A percentile compares a stretch with the other conserved stretches of the same genome.
Conservation (phyloP, 2,329 filamentous ascomycete genomes). For the Trichoderma koningii region DNA sequence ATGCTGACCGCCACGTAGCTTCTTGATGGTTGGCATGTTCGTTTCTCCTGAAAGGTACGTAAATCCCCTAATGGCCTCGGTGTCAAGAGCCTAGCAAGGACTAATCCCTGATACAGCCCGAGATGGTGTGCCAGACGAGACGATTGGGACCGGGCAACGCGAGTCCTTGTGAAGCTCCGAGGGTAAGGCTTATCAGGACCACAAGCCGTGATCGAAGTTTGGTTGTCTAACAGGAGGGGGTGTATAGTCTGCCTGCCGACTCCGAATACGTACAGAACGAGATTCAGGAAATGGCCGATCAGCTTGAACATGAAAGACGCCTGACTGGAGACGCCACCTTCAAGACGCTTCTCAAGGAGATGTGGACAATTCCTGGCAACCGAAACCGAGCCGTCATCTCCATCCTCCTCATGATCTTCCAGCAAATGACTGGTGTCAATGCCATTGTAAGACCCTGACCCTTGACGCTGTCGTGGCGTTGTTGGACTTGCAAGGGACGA, state of each 20-base stretch:
- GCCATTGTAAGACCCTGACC: conserved; percentile 48
- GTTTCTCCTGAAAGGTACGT: conserved; percentile 54
- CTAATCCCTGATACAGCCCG: conserved; percentile 51
- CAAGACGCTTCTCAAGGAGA: conserved; percentile 64
- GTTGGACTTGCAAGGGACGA: background rate
- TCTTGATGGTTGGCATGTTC: conserved; percentile 62
- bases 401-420: conserved; percentile 64
- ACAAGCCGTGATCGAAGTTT: background rate
- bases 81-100: background rate
- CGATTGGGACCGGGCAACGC: conserved; percentile 64
- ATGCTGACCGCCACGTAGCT: conserved; percentile 32
- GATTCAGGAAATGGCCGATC: conserved; percentile 60
- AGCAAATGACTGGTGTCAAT: conserved; percentile 69
- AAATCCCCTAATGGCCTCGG: background rate
- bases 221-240: background rate
- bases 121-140: conserved; percentile 69
- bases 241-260: conserved; percentile 50
- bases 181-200: conserved; percentile 35
- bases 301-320: conserved; percentile 63
- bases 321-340: conserved; percentile 55
- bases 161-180: conserved; percentile 55
- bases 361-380: conserved; percentile 62
- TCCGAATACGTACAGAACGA: conserved; percentile 61
- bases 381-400: conserved; percentile 66
- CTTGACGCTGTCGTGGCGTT: conserved; percentile 37